Evolutionary conservation across 2,329 filamentous ascomycete genomes (phyloP).

Genomic region (Aspergillus sp.): DNA sequence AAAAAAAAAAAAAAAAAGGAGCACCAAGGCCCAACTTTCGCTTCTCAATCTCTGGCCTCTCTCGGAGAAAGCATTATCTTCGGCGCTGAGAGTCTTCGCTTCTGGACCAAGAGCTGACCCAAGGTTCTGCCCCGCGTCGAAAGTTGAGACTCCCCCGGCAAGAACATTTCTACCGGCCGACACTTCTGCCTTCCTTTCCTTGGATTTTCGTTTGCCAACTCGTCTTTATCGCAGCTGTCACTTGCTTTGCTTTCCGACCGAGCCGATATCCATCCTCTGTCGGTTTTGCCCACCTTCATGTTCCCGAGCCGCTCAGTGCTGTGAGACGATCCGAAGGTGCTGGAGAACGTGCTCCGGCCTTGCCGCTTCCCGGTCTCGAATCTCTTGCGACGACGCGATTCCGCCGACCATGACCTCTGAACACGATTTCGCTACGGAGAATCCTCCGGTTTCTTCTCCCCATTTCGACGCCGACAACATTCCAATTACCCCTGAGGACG

Average conservation of each 20-base stretch:
- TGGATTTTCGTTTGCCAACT: neutral
- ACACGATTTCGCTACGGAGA: conserved; percentile 21
- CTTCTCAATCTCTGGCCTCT: neutral
- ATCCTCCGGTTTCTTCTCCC: conserved; percentile 21
- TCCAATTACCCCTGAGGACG: conserved; percentile 22
- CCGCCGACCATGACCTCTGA: conserved; percentile 21
- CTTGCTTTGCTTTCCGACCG: conserved; percentile 4
- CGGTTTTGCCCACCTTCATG: conserved; percentile 4
- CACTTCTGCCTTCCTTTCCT: neutral
- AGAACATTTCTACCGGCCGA: neutral
- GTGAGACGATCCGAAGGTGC: conserved; percentile 11
- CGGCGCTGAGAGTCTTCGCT: neutral
- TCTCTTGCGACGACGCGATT: neutral
- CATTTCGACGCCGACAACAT: conserved; percentile 21
- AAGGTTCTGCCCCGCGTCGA: conserved; percentile 17
- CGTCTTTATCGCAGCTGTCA: neutral
- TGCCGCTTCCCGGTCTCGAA: neutral
- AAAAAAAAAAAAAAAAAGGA: neutral
- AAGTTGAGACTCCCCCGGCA: neutral
- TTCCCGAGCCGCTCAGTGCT: neutral
- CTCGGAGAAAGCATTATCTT: neutral
- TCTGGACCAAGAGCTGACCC: conserved; percentile 8
- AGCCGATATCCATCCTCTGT: neutral
- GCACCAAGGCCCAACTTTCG: neutral
- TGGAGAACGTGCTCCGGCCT: conserved; percentile 7